A percentile compares a stretch with the other conserved stretches of the same genome.
Evolutionary conservation across 1,284 basidiomycete genomes (phyloP).

Genomic region (Malassezia equina): DNA sequence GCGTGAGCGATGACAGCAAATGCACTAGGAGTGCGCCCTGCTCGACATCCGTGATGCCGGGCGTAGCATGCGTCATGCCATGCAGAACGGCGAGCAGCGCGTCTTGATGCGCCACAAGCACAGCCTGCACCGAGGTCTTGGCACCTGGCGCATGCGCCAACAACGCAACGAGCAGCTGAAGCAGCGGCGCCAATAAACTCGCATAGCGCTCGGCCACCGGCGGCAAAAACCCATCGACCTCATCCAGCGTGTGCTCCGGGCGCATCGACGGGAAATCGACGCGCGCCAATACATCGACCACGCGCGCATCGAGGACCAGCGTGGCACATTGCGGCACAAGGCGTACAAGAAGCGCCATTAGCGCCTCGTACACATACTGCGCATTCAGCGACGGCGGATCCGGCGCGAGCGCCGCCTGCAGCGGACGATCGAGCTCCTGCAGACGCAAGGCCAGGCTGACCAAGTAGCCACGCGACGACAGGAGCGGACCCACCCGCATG

Average conservation of each 20-base stretch:
- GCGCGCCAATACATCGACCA: slow-evolving; percentile 68
- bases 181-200: slow-evolving; percentile 70
- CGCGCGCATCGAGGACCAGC: slow-evolving; percentile 66
- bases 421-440: slow-evolving; percentile 68
- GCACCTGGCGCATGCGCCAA: slow-evolving; percentile 31
- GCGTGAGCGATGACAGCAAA: slow-evolving; percentile 62
- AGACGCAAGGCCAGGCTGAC: slow-evolving; percentile 71
- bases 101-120: slow-evolving; percentile 66
- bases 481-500: slow-evolving; percentile 51
- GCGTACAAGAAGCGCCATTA: slow-evolving; percentile 75
- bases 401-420: slow-evolving; percentile 71
- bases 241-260: slow-evolving; percentile 67
- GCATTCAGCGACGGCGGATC: slow-evolving; percentile 88
- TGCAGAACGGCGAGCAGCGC: slow-evolving; percentile 69
- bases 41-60: slow-evolving; percentile 58
- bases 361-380: slow-evolving; percentile 87
- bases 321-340: slow-evolving; percentile 81
- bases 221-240: slow-evolving; percentile 73
- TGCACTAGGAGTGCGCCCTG: slow-evolving; percentile 55
- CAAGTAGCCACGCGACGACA: slow-evolving; percentile 69
- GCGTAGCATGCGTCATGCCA: slow-evolving; percentile 59
- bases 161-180: slow-evolving; percentile 61
- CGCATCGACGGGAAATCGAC: slow-evolving; percentile 77
- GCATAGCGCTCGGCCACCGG: slow-evolving; percentile 78
- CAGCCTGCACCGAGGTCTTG: slow-evolving; percentile 59